Evolutionary conservation across 2,329 filamentous ascomycete genomes (phyloP), one percentile per base, ranked within the genome.

Genomic region (Chaetomiaceae sp.): DNA sequence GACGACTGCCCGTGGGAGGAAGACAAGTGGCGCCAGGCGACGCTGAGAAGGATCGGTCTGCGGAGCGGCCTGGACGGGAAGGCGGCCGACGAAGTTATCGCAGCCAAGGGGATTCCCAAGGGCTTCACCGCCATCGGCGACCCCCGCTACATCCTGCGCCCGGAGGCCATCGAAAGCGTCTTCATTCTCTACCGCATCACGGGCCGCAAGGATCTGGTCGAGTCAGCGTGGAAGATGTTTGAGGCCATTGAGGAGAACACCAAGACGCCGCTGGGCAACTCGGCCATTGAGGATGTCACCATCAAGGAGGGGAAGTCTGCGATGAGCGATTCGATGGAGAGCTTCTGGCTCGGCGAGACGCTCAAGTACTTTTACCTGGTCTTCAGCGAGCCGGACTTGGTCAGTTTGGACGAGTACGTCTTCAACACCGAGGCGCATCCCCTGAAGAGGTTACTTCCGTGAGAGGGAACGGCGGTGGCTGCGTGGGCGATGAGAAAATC

Each of bases 51-150:
- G 5, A 0, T 75, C 73, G 2, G 47, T 3, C 16, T 48, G n/a
- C 78, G 49, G 31, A 16, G 23, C 5, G 25, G 52, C 2, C 27
- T 43, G 23, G 47, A 50, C 10, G 12, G 31, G 0, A 20, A 44
- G 5, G 12, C 33, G 23, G 48, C 50, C n/a, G 41, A 56, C 13
- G 31, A 50, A 1, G 17, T 48, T 14, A 52, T 58, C 12, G 17
- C 30, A 1, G 7, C 10, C 14, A 51, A 52, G 10, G 12, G 45
- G 8, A 50, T 76, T 2, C 67, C 69, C 4, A 74, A 77, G 7
- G 87, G 87, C 0, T 89, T 87, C 65, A 82, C 75, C 43, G 77
- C 82, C 56, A 69, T 69, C 9, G 73, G 67, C 0, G 75, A 79
- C 46, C 64, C 75, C 0, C 69, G 71, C 3, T 79, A 80, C 49